Conservation (phyloP, 352 stramenopile genomes). For the Bremia lactucae region DNA sequence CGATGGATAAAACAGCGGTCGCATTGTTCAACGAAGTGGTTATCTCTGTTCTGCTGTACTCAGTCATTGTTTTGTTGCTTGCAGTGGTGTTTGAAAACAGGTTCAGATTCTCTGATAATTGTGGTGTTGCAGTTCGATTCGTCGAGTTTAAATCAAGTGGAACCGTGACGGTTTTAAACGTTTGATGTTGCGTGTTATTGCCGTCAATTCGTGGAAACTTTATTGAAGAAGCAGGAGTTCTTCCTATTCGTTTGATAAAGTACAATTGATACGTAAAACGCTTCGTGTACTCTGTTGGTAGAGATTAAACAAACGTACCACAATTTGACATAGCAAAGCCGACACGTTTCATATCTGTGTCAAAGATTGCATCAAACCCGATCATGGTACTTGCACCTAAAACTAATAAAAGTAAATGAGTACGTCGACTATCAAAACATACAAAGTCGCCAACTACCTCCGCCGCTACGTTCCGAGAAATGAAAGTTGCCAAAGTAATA, state of each 20-base stretch:
- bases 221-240: slow-evolving; percentile 9
- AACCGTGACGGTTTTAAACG: neutral
- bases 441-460: slow-evolving; percentile 24
- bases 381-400: slow-evolving; percentile 72
- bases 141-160: slow-evolving; percentile 1
- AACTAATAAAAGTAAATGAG: slow-evolving; percentile 25
- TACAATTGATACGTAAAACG: too few species aligned
- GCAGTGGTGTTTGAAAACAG: neutral
- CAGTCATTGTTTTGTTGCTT: slow-evolving; percentile 7
- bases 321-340: slow-evolving; percentile 69
- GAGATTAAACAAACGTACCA: slow-evolving; percentile 20
- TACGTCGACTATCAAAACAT: neutral
- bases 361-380: slow-evolving; percentile 80
- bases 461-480: slow-evolving; percentile 67
- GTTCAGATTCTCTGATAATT: too few species aligned
- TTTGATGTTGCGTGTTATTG: neutral
- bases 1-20: slow-evolving; percentile 1
- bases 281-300: too few species aligned
- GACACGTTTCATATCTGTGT: slow-evolving; percentile 58
- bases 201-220: slow-evolving; percentile 5
- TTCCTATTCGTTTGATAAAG: too few species aligned
- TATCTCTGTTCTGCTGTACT: slow-evolving; percentile 9
- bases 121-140: neutral
- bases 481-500: slow-evolving; percentile 72
- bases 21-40: slow-evolving; percentile 1